Base-by-base conservation (phyloP, 768 basidiomycete genomes). In the Tylopilus rubrobrunneus region DNA sequence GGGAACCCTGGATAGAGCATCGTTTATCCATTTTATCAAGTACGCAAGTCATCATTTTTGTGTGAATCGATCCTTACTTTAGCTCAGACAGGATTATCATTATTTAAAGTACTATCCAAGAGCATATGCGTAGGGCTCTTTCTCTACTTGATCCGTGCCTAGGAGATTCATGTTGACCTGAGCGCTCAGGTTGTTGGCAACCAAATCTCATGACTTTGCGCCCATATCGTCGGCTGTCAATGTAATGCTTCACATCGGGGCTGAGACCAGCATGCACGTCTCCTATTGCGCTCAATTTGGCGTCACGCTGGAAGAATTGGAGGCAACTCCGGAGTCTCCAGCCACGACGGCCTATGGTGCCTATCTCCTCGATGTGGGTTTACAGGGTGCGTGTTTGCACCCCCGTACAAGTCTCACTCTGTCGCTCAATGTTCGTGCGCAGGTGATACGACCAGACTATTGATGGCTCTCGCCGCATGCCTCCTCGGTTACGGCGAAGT, bases 401-500 rank as follows among this genome's bases (percentile, higher is more conserved):
- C 3, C 33, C 34, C 10, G 14, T 9, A 37, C 14, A 17, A 15
- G 36, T 37, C 36, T 17, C 17, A 17, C 34, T 14, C 36, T 11
- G 36, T n/a, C 15, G 7, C 14, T 27, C 21, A 19, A 49, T 37
- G n/a, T 8, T 12, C 21, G 39, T 39, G 41, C 27, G 23, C 52
- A 82, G 90, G 91, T 0, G 91, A 94, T 63, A 67, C 79, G 5
- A 78, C 81, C 34, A 85, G 81, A 55, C 73, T 95, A 6, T 64
- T 87, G n/a, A 84, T 97, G 73, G 87, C 90, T 0, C 77, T 94
- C 1, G 83, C 88, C 10, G 86, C 90, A 8, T 98, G 95, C 66
- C 75, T 96, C 9, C 72, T 96, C 0, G 95, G 94, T 3, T 98
- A 97, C 65, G 94, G 94, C 11, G 90, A 96, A 66, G 91, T 94